Conservation (phyloP, 768 basidiomycete species). For the Dictyophora rubrovolvata region DNA sequence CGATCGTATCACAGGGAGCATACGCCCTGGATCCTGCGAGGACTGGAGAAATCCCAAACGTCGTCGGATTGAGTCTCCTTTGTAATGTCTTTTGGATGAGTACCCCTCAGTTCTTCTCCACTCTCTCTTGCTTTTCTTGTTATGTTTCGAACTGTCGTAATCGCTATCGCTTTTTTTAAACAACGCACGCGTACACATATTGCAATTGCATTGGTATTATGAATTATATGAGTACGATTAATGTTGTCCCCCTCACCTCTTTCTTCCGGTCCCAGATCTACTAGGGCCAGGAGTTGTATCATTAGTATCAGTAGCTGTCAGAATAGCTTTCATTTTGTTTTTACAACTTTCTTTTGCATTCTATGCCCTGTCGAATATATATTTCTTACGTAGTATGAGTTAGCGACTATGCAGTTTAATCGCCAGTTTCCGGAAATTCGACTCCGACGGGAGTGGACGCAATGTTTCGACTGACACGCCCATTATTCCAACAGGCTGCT, state of each 20-base stretch:
- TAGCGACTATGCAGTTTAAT: neutral
- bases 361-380: no score
- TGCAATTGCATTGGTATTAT: neutral
- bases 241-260: neutral
- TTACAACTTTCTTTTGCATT: neutral
- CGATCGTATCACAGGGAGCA: conserved; percentile 3
- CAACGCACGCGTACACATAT: neutral
- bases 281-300: neutral
- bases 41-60: neutral
- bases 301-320: neutral
- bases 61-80: neutral
- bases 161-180: neutral
- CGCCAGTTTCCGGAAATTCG: neutral
- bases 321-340: neutral
- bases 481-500: conserved; percentile 49
- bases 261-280: neutral
- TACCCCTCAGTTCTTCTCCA: neutral
- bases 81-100: neutral
- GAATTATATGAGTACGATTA: neutral
- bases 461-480: conserved; percentile 74
- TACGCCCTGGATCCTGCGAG: neutral
- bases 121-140: neutral
- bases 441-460: conserved; percentile 17
- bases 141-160: neutral
- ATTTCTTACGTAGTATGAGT: no score